These are phyloP conservation scores for Neoboletus brunneissimus DNA, from an alignment of 768 basidiomycete genomes.

Conservation along the genomic window DNA sequence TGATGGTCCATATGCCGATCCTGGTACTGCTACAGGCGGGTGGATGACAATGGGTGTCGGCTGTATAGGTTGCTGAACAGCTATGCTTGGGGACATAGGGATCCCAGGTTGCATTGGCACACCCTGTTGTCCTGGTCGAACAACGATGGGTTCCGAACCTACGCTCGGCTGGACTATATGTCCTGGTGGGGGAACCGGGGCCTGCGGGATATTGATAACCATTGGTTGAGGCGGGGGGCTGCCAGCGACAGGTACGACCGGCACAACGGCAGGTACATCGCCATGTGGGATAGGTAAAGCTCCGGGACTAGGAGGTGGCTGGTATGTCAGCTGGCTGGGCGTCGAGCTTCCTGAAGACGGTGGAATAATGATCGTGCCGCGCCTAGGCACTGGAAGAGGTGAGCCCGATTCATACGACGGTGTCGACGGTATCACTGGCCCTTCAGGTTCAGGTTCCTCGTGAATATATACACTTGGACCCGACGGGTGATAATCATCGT, in stretches of 20 bases:
- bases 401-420: slow-evolving; percentile 16
- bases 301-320: slow-evolving; percentile 15
- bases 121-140: not conserved
- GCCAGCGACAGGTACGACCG: slow-evolving; percentile 9
- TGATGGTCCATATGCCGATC: slow-evolving; percentile 9
- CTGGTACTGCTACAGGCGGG: slow-evolving; percentile 11
- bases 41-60: slow-evolving; percentile 17
- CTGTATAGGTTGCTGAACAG: slow-evolving; percentile 1
- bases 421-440: slow-evolving; percentile 20
- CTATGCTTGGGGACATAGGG: slow-evolving; percentile 3
- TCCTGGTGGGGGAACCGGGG: slow-evolving; percentile 21
- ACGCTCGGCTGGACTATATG: slow-evolving; percentile 8
- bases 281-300: slow-evolving; percentile 9
- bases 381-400: slow-evolving; percentile 21
- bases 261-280: slow-evolving; percentile 18
- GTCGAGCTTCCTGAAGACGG: slow-evolving; percentile 25
- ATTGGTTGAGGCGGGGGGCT: slow-evolving; percentile 2
- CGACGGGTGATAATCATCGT: slow-evolving; percentile 1
- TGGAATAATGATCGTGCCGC: slow-evolving; percentile 11
- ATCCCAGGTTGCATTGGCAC: not conserved
- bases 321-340: slow-evolving; percentile 23
- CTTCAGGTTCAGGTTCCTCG: slow-evolving; percentile 14
- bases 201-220: not conserved
- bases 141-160: not conserved
- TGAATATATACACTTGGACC: slow-evolving; percentile 8